These are phyloP conservation scores for Fusarium nelsonii DNA, from an alignment of 2,329 filamentous ascomycete species.

Conservation along the genomic window DNA sequence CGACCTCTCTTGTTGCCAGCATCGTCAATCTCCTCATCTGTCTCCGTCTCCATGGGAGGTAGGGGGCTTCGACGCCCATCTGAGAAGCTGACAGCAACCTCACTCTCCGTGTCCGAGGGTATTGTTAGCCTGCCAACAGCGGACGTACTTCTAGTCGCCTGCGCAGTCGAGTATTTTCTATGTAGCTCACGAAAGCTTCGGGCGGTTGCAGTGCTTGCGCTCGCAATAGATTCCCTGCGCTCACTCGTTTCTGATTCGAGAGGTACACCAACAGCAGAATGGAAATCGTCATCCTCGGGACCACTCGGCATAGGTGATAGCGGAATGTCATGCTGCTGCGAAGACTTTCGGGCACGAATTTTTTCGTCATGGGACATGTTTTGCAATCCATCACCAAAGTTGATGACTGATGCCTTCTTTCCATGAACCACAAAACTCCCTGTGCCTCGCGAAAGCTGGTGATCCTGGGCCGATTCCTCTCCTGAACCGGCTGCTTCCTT, in stretches of 20 bases:
- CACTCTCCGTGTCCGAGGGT: constrained; percentile 70
- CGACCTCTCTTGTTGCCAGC: constrained; percentile 28
- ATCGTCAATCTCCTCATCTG: constrained; percentile 47
- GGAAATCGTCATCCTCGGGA: constrained; percentile 63
- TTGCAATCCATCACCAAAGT: constrained; percentile 93
- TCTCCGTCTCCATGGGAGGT: constrained; percentile 62
- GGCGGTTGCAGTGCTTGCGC: constrained; percentile 74
- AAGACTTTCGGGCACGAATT: constrained; percentile 71
- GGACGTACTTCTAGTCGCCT: constrained; percentile 58
- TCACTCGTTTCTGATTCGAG: constrained; percentile 60
- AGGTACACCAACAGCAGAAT: constrained; percentile 62
- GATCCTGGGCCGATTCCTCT: constrained; percentile 64
- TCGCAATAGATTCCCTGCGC: constrained; percentile 72
- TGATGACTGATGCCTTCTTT: constrained; percentile 97
- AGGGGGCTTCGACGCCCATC: constrained; percentile 69
- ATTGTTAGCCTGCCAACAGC: constrained; percentile 59
- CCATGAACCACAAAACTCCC: constrained; percentile 97
- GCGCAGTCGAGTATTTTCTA: constrained; percentile 68
- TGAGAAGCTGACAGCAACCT: constrained; percentile 70
- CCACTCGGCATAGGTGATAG: constrained; percentile 53
- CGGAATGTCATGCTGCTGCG: constrained; percentile 57
- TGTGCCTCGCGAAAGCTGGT: constrained; percentile 80
- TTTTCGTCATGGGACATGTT: constrained; percentile 80
- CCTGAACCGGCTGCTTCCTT: constrained; percentile 65
- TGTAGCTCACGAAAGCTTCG: constrained; percentile 74